Base-by-base conservation (phyloP, 2,329 filamentous ascomycete genomes). In the Clathrospora elynae region DNA sequence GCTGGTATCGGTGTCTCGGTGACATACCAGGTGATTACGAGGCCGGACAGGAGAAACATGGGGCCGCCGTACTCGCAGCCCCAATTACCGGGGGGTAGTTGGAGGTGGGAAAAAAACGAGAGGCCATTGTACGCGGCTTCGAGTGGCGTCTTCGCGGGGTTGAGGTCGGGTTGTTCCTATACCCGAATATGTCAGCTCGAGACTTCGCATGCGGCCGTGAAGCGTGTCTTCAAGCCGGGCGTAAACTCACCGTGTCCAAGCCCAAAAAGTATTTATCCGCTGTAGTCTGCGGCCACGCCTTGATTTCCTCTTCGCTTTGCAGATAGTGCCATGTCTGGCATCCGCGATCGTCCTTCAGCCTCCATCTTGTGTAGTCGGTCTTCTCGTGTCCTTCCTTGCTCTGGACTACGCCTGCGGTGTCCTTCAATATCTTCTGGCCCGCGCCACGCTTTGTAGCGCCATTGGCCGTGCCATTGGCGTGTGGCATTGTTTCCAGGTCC, bases 61-160 rank as follows among this genome's bases (percentile, higher is more conserved):
- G 93, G 93, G 0, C 93, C 93, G 40, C 93, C 93, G 73, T 99
- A 99, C 69, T 99, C 93, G 74, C 92, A 97, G 4, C 80, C 93
- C 93, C 93, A 99, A 64, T 96, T 89, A 4, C 93, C 93, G 1
- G 89, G 86, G 10, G 86, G 84, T 1, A 96, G 78, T 68, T 99
- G 93, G 16, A 97, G 81, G 51, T 92, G 82, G 43, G 91, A 88
- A 74, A 95, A 96, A 76, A 96, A 97, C 3, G 81, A 76, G 39
- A 97, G 78, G 24, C 87, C 90, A 73, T 99, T 99, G 46, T 79
- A 77, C 3, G 89, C 90, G 4, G 89, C 78, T 53, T 93, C 82
- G 42, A 93, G 77, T 4, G 92, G 86, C 3, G 78, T 90, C 49
- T 83, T 82, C 3, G 92, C 78, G 44, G 78, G 75, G 14, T 85